Conservation (phyloP, 2,329 filamentous ascomycete species). For the Taxawa tesnikishii region DNA sequence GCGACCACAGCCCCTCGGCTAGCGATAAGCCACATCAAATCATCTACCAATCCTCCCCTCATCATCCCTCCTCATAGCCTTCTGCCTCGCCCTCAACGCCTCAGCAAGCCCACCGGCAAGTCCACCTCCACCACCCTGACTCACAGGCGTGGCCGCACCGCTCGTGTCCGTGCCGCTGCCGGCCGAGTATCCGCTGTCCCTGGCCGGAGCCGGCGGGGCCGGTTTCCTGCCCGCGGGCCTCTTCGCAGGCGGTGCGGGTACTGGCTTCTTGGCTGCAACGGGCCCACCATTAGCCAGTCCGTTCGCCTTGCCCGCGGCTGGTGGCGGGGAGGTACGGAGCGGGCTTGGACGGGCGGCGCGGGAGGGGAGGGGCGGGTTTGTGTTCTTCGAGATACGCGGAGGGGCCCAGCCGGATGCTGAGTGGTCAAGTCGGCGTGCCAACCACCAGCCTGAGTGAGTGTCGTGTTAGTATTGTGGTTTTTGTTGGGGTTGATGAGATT, state of each 20-base stretch:
- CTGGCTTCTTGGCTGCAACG: slow-evolving; percentile 52
- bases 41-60: slow-evolving; percentile 22
- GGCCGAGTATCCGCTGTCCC: slow-evolving; percentile 48
- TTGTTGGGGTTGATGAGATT: background rate
- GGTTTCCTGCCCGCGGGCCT: slow-evolving; percentile 66
- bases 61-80: slow-evolving; percentile 32
- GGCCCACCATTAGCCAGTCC: too few relatives aligned
- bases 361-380: slow-evolving; percentile 40
- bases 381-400: slow-evolving; percentile 89
- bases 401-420: slow-evolving; percentile 79
- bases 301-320: slow-evolving; percentile 22
- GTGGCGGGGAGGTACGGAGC: slow-evolving; percentile 49
- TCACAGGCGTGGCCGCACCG: slow-evolving; percentile 20
- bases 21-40: too few relatives aligned
- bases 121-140: slow-evolving; percentile 23
- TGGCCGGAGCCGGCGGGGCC: slow-evolving; percentile 46
- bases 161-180: slow-evolving; percentile 21
- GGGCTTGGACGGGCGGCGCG: slow-evolving; percentile 30
- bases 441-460: slow-evolving; percentile 67
- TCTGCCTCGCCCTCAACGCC: slow-evolving; percentile 35
- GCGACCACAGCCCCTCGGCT: too few relatives aligned
- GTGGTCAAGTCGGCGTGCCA: slow-evolving; percentile 60
- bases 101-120: slow-evolving; percentile 39
- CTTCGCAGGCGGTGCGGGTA: slow-evolving; percentile 69
- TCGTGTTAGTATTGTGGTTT: slow-evolving; percentile 5